Conservation (phyloP, 805 yeast species). For the Priceomyces carsonii region DNA sequence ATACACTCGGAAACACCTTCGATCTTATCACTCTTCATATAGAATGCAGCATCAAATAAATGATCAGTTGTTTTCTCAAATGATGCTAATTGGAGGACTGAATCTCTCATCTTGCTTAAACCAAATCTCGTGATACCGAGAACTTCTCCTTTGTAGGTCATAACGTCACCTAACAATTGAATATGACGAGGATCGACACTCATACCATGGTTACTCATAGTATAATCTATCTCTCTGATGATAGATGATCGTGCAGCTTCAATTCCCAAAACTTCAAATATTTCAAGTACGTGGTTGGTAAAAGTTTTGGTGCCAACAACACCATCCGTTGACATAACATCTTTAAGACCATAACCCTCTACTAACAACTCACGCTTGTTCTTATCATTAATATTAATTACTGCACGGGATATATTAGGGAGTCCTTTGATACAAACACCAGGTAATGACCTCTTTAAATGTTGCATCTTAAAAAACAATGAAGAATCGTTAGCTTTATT, state of each 20-base stretch:
- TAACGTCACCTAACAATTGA: conserved; percentile 94
- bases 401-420: conserved; percentile 91
- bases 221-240: conserved; percentile 91
- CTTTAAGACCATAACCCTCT: conserved; percentile 95
- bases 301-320: conserved; percentile 82
- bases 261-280: conserved; percentile 86
- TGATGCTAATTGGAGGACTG: conserved; percentile 93
- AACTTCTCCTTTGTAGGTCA: conserved; percentile 98
- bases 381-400: conserved; percentile 86
- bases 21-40: conserved; percentile 91
- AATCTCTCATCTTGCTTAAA: conserved; percentile 96
- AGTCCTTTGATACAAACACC: conserved; percentile 90
- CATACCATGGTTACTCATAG: conserved; percentile 99
- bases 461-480: conserved; percentile 86
- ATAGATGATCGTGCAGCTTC: conserved; percentile 97
- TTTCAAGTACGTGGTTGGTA: conserved; percentile 92
- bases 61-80: conserved; percentile 99
- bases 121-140: conserved; percentile 98
- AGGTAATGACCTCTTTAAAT: conserved; percentile 80
- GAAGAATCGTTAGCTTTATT: conserved; percentile 39
- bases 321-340: conserved; percentile 98
- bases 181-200: conserved; percentile 99
- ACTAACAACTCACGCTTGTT: conserved; percentile 88
- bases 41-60: conserved; percentile 96
- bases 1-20: conserved; percentile 99